Percentiles rank a stretch among this genome's conserved stretches.
phyloP scores from a whole-genome alignment of 1,284 basidiomycete species.

The Phellinidium pouzarii region DNA sequence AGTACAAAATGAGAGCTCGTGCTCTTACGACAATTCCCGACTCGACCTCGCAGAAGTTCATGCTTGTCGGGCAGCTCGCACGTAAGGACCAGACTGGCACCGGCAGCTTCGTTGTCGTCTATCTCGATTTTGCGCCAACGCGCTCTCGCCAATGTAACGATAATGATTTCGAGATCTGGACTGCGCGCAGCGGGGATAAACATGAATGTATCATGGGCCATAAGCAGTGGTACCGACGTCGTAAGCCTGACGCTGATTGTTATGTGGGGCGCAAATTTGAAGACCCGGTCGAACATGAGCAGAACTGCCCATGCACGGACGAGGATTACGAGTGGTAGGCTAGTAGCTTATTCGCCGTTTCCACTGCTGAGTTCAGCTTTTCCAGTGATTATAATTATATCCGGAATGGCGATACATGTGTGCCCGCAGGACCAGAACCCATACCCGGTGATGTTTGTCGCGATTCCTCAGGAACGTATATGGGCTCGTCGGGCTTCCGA shows the following conservation, averaged over 20 bases:
- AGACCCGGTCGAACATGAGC: constrained; percentile 79
- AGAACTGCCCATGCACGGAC: constrained; percentile 78
- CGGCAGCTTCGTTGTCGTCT: constrained; percentile 68
- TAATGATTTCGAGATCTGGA: constrained; percentile 85
- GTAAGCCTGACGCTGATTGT: constrained; percentile 82
- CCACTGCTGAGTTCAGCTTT: constrained; percentile 1
- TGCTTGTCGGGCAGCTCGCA: constrained; percentile 73
- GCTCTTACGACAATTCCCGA: constrained; percentile 83
- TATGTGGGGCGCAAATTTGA: constrained; percentile 90
- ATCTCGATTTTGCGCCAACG: constrained; percentile 79
- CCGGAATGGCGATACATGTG: constrained; percentile 65
- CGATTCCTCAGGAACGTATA: constrained; percentile 57
- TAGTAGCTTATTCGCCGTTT: constrained; percentile 1
- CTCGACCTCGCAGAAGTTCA: constrained; percentile 89
- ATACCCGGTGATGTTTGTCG: constrained; percentile 77
- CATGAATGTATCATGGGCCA: constrained; percentile 91
- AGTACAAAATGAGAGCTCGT: constrained; percentile 66
- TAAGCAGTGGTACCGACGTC: constrained; percentile 92
- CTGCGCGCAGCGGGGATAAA: constrained; percentile 61
- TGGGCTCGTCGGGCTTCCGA: constrained; percentile 88
- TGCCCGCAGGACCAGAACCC: constrained; percentile 78
- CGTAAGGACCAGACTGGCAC: constrained; percentile 54
- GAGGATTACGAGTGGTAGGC: constrained; percentile 90
- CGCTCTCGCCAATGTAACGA: constrained; percentile 66
- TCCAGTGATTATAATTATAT: constrained; percentile 87